Evolutionary conservation across 2,329 filamentous ascomycete genomes (phyloP), one percentile per base, ranked within the genome.

Genomic region (Calonectria ilicicola): DNA sequence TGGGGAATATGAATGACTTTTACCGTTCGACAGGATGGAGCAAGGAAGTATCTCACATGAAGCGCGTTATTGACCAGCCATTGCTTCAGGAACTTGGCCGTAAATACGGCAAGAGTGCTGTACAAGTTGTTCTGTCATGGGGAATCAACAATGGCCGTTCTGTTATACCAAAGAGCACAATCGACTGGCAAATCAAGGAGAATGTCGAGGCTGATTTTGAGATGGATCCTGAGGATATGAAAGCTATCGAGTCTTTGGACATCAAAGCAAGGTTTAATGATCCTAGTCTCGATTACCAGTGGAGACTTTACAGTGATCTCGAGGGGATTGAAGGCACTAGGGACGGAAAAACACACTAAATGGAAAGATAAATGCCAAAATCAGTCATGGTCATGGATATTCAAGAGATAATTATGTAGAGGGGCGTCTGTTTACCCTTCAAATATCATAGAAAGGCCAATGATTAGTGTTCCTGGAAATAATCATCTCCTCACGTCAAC

Each of bases 101-200:
- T 6, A 81, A 80, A 65, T 80, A 82, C 65, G 76, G 74, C 6
- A 83, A 82, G 44, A 81, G 76, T 10, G 76, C 81, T 2, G 81
- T 81, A 5, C 81, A 84, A 71, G 73, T 84, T 40, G 79, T 79
- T n/a, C 69, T 84, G 49, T 77, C 80, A 1, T 85, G 82, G 83
- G 83, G 81, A 2, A 67, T 84, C 12, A 79, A 77, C 29, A 79
- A 74, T 21, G 82, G 81, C 1, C 79, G 80, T 21, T 80, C 75
- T 3, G 81, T 84, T 1, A 84, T 85, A 10, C 83, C 82, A 0
- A 85, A 85, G 75, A 84, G 82, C 70, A 80, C 78, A 5, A 81
- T 82, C 42, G 79, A 80, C 58, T 82, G 81, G 79, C 81, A 83
- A 70, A 81, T 82, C 32, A 71, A 78, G 14, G 74, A 75, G 17